Evolutionary conservation across 768 basidiomycete genomes (phyloP).

Genomic region (Suillus placidus): DNA sequence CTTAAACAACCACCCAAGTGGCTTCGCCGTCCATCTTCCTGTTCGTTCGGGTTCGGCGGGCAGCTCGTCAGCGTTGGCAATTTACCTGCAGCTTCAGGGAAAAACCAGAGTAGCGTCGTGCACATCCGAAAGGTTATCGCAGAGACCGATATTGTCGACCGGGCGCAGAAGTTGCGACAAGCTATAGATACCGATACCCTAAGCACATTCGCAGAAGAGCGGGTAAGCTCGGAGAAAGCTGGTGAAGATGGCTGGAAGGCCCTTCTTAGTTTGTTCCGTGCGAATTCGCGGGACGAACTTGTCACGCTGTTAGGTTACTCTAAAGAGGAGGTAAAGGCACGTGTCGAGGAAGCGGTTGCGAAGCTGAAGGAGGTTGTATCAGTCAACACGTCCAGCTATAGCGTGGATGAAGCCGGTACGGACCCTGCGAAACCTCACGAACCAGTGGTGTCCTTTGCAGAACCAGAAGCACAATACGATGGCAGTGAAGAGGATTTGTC

Average conservation of each 20-base stretch:
- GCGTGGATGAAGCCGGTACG: slow-evolving; percentile 43
- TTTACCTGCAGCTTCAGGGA: slow-evolving; percentile 71
- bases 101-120: slow-evolving; percentile 80
- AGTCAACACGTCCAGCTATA: slow-evolving; percentile 31
- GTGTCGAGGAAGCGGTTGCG: slow-evolving; percentile 81
- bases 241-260: slow-evolving; percentile 80
- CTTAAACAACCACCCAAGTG: slow-evolving; percentile 96
- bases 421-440: slow-evolving; percentile 56
- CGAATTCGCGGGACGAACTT: slow-evolving; percentile 87
- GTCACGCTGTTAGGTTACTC: slow-evolving; percentile 92
- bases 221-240: slow-evolving; percentile 32
- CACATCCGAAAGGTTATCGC: slow-evolving; percentile 80
- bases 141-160: slow-evolving; percentile 71
- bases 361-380: slow-evolving; percentile 57
- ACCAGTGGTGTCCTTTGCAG: slow-evolving; percentile 83
- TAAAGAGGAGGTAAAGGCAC: slow-evolving; percentile 77
- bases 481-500: slow-evolving; percentile 33
- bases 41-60: slow-evolving; percentile 91
- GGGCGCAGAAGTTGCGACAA: slow-evolving; percentile 65
- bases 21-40: slow-evolving; percentile 82
- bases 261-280: slow-evolving; percentile 83
- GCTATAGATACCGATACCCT: slow-evolving; percentile 64
- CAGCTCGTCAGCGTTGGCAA: slow-evolving; percentile 82
- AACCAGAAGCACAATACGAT: slow-evolving; percentile 55
- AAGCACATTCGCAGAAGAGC: slow-evolving; percentile 69